Evolutionary conservation across 2,329 filamentous ascomycete species (phyloP), one percentile per base, ranked within the genome.

Genomic region (Penicillium carneum): DNA sequence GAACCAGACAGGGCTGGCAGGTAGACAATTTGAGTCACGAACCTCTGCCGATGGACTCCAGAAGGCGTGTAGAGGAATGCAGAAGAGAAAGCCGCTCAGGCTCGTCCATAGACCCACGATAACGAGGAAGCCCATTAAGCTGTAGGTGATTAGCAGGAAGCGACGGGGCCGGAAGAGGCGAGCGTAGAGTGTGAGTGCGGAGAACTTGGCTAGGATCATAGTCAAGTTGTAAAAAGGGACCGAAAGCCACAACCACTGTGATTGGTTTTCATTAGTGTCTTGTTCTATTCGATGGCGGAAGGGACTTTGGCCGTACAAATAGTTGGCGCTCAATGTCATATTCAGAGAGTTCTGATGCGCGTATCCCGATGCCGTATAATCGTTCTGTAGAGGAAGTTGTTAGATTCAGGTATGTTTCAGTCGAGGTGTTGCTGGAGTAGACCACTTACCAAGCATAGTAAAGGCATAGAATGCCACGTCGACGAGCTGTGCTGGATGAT

Each of bases 161-260:
- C 9, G n/a, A 26, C 53, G 66, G 0, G 56, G 43, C 2, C 64
- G 61, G 55, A 78, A 78, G 36, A 77, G 70, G 14, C 75, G 73
- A 38, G 67, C 38, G 59, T 71, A 77, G 39, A 77, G 66, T n/a
- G 72, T 46, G 0, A 74, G 46, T 29, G 73, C 67, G 4, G 76
- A 77, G 14, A 73, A 45, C 50, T 78, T 78, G 56, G 73, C 63
- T 1, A 77, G 50, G 38, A 71, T 65, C 4, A 78, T 61, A 6
- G 68, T 63, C 20, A 74, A 53, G 45, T 77, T 77, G 64, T 78
- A 78, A 34, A 76, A 67, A 12, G 75, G 72, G n/a, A 77, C 59
- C 0, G 73, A 70, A n/a, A 72, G 55, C 67, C 69, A 76, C 31
- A 76, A 67, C 20, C 66, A 69, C 73, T 76, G 31, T 23, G 12